phyloP scores from a whole-genome alignment of 176 grass and related monocot genomes.

The Bothriochloa decipiens region DNA sequence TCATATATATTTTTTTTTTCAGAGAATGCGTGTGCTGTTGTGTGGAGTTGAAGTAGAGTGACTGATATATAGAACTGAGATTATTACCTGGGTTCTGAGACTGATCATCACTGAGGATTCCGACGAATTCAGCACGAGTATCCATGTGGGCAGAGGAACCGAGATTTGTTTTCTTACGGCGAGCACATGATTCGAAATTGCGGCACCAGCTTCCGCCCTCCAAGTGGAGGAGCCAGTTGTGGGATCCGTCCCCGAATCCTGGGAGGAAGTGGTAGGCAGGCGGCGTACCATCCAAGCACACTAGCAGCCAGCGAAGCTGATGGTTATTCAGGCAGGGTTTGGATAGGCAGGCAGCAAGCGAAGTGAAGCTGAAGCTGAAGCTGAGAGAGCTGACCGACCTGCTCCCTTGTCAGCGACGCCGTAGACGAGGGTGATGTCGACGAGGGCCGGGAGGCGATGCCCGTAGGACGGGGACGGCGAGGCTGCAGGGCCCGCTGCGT shows the following conservation, averaged over 20 bases:
- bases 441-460: slow-evolving; percentile 46
- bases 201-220: slow-evolving; percentile 88
- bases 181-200: slow-evolving; percentile 43
- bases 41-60: not conserved
- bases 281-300: slow-evolving; percentile 76
- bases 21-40: not conserved
- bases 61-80: not conserved
- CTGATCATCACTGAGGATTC: slow-evolving; percentile 67
- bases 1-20: not conserved
- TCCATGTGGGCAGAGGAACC: slow-evolving; percentile 76
- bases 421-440: slow-evolving; percentile 50
- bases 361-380: not conserved
- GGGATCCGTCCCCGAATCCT: slow-evolving; percentile 59
- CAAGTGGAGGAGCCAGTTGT: slow-evolving; percentile 72
- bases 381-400: not conserved
- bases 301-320: not conserved
- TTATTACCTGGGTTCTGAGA: slow-evolving; percentile 71
- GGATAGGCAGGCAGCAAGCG: no score
- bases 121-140: slow-evolving; percentile 50
- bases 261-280: slow-evolving; percentile 65
- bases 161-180: slow-evolving; percentile 47
- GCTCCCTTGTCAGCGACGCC: slow-evolving; percentile 32
- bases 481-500: not conserved
- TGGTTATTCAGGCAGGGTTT: not conserved
- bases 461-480: slow-evolving; percentile 33